A percentile compares a stretch with the other conserved stretches of the same genome.
Evolutionary conservation across 2,329 filamentous ascomycete genomes (phyloP).

Genomic region (Remersonia thermophila): DNA sequence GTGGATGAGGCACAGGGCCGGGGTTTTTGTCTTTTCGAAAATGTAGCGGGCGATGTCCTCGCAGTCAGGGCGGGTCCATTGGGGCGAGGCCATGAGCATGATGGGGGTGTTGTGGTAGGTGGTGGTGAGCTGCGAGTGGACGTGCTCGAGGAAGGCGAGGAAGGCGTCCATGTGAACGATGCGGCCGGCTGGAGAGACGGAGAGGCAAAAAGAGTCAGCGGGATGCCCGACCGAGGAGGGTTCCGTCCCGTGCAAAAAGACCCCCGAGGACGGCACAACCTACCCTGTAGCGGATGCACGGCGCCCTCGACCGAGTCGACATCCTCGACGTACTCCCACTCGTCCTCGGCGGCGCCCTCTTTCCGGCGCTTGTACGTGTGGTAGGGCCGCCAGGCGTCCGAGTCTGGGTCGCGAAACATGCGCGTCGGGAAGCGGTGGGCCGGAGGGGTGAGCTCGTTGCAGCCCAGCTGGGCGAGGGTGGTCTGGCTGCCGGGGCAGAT

Average conservation of each 20-base stretch:
- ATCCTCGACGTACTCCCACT: constrained; percentile 72
- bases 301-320: constrained; percentile 78
- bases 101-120: constrained; percentile 95
- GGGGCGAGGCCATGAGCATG: constrained; percentile 76
- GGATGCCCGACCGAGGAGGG: too few relatives aligned
- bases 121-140: constrained; percentile 78
- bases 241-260: too few relatives aligned
- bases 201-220: not conserved
- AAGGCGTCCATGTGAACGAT: constrained; percentile 89
- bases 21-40: constrained; percentile 94
- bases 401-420: constrained; percentile 81
- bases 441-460: constrained; percentile 85
- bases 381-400: constrained; percentile 64
- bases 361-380: constrained; percentile 58
- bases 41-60: constrained; percentile 86
- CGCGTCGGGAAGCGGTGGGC: constrained; percentile 75
- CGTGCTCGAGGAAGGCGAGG: constrained; percentile 82
- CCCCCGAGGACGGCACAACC: constrained; percentile 11
- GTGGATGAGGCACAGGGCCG: constrained; percentile 82
- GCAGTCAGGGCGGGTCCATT: constrained; percentile 79
- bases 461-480: constrained; percentile 81
- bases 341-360: constrained; percentile 35
- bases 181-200: constrained; percentile 50
- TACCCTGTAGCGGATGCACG: constrained; percentile 67
- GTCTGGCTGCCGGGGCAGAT: constrained; percentile 78